A percentile compares a stretch with the other conserved stretches of the same genome.
These are phyloP conservation scores for Arctium minus DNA, from an alignment of 129 eudicot genomes.

Conservation along the genomic window DNA sequence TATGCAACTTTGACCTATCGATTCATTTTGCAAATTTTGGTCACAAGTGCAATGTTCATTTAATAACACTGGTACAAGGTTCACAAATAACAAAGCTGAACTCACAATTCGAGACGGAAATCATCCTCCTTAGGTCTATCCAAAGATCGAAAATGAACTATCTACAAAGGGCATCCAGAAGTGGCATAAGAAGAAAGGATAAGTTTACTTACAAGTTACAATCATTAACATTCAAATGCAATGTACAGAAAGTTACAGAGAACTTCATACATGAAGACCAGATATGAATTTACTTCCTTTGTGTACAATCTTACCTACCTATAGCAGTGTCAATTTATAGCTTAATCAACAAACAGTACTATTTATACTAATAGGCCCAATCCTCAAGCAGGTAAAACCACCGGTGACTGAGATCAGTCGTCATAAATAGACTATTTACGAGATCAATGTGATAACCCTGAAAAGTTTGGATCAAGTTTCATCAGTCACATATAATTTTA, in stretches of 20 bases:
- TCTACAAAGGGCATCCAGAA: constrained; percentile 31
- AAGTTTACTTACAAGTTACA: background rate
- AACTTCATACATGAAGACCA: background rate
- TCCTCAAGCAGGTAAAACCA: background rate
- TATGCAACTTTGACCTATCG: constrained; percentile 68
- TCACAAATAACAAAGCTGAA: background rate
- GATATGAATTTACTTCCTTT: background rate
- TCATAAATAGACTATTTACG: background rate
- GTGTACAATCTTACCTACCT: background rate
- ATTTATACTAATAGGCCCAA: background rate
- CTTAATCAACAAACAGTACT: background rate
- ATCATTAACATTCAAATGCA: background rate
- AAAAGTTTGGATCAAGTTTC: background rate
- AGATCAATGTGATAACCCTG: background rate
- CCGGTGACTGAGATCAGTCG: background rate
- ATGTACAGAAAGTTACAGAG: background rate
- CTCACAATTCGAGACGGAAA: constrained; percentile 86
- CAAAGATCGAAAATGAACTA: constrained; percentile 76
- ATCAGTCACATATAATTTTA: background rate
- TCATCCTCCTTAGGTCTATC: constrained; percentile 95
- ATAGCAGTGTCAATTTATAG: background rate
- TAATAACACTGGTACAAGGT: constrained; percentile 7
- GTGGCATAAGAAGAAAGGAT: background rate
- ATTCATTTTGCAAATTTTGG: background rate
- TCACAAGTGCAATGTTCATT: background rate